Conservation (phyloP, 495 filamentous ascomycete genomes). For the Bacidia gigantensis region DNA sequence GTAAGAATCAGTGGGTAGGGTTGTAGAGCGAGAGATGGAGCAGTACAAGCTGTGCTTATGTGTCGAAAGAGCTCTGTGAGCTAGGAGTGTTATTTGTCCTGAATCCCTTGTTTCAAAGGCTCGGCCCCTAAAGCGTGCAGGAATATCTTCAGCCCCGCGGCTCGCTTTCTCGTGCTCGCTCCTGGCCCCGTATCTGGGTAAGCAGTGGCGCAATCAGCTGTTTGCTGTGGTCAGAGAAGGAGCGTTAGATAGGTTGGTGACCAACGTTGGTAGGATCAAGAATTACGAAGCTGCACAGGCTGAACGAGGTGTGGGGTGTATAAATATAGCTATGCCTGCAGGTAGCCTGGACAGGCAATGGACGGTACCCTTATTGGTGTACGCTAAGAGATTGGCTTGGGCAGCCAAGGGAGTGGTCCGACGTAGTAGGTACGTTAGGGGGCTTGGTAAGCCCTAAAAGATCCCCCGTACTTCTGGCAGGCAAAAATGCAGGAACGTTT, state of each 20-base stretch:
- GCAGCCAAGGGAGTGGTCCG: no score
- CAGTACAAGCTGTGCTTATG: not conserved
- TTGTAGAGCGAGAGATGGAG: not conserved
- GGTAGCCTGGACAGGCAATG: no score
- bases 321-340: not conserved
- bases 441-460: no score
- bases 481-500: no score
- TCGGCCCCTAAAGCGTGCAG: conserved; percentile 1
- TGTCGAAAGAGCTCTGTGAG: not conserved
- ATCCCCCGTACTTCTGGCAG: no score
- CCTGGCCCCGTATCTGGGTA: not conserved
- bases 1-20: not conserved
- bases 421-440: no score
- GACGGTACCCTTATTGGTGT: no score
- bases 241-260: not conserved
- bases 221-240: conserved; percentile 20
- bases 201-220: conserved; percentile 2
- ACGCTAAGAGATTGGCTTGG: no score
- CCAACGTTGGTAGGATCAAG: no score
- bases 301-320: not conserved
- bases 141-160: not conserved
- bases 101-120: conserved; percentile 3
- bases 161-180: not conserved
- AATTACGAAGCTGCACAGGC: not conserved
- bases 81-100: not conserved